Conservation (phyloP, 495 filamentous ascomycete genomes). For the Lepidopterella palustris region DNA sequence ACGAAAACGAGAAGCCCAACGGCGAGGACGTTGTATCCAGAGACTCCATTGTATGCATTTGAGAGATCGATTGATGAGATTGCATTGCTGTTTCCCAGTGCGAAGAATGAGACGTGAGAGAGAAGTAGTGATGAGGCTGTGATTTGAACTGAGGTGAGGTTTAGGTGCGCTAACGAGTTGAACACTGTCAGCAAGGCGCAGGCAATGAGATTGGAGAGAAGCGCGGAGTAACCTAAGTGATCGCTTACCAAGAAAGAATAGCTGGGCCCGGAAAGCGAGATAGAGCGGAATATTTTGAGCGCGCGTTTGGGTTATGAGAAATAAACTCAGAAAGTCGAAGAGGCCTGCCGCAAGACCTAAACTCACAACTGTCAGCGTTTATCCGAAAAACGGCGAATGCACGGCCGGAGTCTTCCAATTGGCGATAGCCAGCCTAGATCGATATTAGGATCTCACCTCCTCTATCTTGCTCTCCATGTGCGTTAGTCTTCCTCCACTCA, state of each 20-base stretch:
- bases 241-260: slow-evolving; percentile 43
- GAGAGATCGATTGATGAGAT: slow-evolving; percentile 68
- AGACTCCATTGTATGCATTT: slow-evolving; percentile 42
- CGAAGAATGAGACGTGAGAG: slow-evolving; percentile 65
- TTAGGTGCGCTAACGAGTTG: slow-evolving; percentile 23
- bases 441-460: not conserved
- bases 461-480: not conserved
- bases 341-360: slow-evolving; percentile 37
- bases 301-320: slow-evolving; percentile 81
- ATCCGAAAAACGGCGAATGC: not conserved
- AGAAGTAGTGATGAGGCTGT: slow-evolving; percentile 32
- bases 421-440: not conserved
- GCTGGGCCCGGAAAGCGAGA: slow-evolving; percentile 59
- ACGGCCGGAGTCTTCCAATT: slow-evolving; percentile 1
- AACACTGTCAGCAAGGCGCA: not conserved
- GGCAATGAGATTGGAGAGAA: not conserved
- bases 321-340: slow-evolving; percentile 65
- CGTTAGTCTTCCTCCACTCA: slow-evolving; percentile 13
- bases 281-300: slow-evolving; percentile 79
- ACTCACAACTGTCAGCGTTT: not conserved
- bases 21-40: slow-evolving; percentile 50
- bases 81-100: slow-evolving; percentile 84
- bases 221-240: slow-evolving; percentile 40
- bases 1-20: slow-evolving; percentile 75
- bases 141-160: slow-evolving; percentile 17